Conservation (phyloP, 352 stramenopile genomes). For the Phytophthora cactorum region DNA sequence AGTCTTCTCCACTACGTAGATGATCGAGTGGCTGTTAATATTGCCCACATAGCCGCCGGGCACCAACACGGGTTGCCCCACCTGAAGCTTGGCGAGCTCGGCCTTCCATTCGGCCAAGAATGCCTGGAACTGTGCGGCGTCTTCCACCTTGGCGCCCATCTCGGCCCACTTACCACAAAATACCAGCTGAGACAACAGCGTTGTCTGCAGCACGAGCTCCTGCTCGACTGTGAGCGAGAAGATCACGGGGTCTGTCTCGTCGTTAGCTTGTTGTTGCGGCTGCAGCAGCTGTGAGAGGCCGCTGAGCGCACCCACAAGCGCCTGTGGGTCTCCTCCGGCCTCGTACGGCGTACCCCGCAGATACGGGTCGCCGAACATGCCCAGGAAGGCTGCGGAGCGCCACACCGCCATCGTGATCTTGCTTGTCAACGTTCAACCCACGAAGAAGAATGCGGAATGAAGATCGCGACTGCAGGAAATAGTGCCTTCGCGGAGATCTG, state of each 20-base stretch:
- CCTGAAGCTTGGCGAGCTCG: slow-evolving; percentile 50
- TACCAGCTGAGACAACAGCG: slow-evolving; percentile 59
- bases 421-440: slow-evolving; percentile 28
- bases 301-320: slow-evolving; percentile 56
- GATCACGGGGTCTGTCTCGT: slow-evolving; percentile 37
- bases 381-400: slow-evolving; percentile 70
- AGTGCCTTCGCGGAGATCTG: neutral
- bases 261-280: slow-evolving; percentile 20
- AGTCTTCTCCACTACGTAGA: slow-evolving; percentile 87
- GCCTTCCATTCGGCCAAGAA: slow-evolving; percentile 78
- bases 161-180: slow-evolving; percentile 62
- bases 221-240: slow-evolving; percentile 64
- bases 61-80: slow-evolving; percentile 59
- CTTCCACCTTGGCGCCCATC: slow-evolving; percentile 62
- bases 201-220: slow-evolving; percentile 53
- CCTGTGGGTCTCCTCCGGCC: slow-evolving; percentile 71
- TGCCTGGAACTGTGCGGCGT: slow-evolving; percentile 66
- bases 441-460: slow-evolving; percentile 28
- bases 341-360: slow-evolving; percentile 82
- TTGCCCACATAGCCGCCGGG: slow-evolving; percentile 85
- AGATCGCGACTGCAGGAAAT: slow-evolving; percentile 22
- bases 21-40: slow-evolving; percentile 70
- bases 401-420: slow-evolving; percentile 49
- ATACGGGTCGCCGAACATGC: slow-evolving; percentile 83
- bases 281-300: slow-evolving; percentile 52